Conservation (phyloP, 2,329 filamentous ascomycete genomes). For the Fusarium fujikuroi region DNA sequence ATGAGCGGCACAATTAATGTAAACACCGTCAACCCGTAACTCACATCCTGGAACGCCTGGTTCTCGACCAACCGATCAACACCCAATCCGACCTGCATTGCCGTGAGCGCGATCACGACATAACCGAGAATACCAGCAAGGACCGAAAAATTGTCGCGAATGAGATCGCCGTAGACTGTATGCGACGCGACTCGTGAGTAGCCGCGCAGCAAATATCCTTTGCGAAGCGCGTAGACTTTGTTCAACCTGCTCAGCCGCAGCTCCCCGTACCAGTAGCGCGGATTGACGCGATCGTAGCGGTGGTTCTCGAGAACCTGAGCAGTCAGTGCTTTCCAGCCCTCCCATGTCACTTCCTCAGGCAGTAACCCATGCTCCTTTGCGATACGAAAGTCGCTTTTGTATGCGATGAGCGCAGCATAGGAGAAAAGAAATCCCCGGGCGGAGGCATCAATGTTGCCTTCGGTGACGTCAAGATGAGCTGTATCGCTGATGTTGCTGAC, state of each 20-base stretch:
- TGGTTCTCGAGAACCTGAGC: conserved; percentile 43
- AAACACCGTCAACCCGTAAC: conserved; percentile 30
- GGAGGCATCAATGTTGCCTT: conserved; percentile 27
- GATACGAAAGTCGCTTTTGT: conserved; percentile 54
- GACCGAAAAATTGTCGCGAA: conserved; percentile 34
- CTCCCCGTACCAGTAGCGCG: conserved; percentile 55
- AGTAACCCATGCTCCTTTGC: conserved; percentile 50
- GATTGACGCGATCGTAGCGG: conserved; percentile 48
- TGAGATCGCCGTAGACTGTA: conserved; percentile 28
- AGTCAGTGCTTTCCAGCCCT: conserved; percentile 48
- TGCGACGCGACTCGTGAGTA: conserved; percentile 34
- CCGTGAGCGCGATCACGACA: conserved; percentile 32
- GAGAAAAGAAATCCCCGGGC: conserved; percentile 54
- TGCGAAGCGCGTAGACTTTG: conserved; percentile 32
- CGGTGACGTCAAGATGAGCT: conserved; percentile 10
- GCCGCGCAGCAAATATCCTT: conserved; percentile 23
- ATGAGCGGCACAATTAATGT: conserved; percentile 30
- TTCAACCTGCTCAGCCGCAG: conserved; percentile 55
- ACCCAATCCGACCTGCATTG: conserved; percentile 30
- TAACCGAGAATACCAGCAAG: conserved; percentile 33
- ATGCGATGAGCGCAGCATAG: conserved; percentile 50
- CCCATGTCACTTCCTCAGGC: conserved; percentile 51
- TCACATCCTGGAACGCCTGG: conserved; percentile 16
- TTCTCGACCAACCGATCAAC: conserved; percentile 10
- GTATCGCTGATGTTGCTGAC: conserved; percentile 41